Conservation (phyloP, 2,329 filamentous ascomycete genomes). For the Didymosphaeria variabile region DNA sequence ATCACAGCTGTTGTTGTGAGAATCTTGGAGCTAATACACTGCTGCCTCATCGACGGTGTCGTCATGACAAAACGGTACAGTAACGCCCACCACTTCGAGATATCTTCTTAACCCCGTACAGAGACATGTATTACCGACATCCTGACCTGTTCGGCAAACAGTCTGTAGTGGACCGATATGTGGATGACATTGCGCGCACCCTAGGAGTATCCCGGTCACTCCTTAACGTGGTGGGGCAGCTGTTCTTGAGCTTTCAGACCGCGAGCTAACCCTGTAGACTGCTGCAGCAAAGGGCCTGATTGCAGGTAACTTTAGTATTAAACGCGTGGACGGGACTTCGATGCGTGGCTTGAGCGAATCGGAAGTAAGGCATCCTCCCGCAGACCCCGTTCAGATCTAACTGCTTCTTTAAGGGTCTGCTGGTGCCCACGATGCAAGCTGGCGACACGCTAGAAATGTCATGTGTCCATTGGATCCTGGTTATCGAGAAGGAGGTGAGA, state of each 20-base stretch:
- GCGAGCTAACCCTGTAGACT: conserved; percentile 58
- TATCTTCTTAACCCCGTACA: conserved; percentile 47
- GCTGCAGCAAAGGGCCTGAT: conserved; percentile 78
- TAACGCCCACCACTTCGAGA: not conserved
- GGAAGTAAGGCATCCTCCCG: conserved; percentile 42
- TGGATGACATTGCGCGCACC: conserved; percentile 78
- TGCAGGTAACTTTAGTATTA: conserved; percentile 65
- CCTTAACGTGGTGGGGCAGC: conserved; percentile 71
- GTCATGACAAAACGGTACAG: conserved; percentile 65
- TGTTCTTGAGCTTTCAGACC: conserved; percentile 37
- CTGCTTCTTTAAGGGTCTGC: conserved; percentile 59
- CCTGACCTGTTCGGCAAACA: conserved; percentile 76
- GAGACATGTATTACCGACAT: conserved; percentile 83
- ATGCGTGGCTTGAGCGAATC: conserved; percentile 52
- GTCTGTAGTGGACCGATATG: conserved; percentile 71
- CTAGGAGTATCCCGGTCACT: conserved; percentile 70
- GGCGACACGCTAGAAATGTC: conserved; percentile 62
- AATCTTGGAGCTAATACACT: conserved; percentile 64
- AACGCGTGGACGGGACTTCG: conserved; percentile 55
- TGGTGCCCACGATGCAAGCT: conserved; percentile 65
- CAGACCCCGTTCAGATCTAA: conserved; percentile 1
- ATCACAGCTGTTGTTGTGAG: conserved; percentile 62
- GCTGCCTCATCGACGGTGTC: conserved; percentile 58
- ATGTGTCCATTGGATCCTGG: conserved; percentile 69
- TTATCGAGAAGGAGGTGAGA: conserved; percentile 80